Conservation (phyloP, 2,329 filamentous ascomycete genomes). For the Xylariomycetidae sp. region DNA sequence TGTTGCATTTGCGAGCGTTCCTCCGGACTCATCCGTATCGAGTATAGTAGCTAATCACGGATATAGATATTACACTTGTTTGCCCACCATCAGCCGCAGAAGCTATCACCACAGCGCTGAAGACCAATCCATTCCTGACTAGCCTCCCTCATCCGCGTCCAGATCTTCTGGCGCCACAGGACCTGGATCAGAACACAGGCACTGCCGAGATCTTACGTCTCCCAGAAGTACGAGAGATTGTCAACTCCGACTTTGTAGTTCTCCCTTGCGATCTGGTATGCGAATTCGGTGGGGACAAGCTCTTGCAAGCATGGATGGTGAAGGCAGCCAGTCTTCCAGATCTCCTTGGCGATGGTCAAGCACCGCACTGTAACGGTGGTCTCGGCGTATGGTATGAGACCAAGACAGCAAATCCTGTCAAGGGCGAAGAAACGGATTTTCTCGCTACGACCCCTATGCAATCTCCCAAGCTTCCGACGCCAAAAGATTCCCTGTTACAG, state of each 20-base stretch:
- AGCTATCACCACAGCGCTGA: slow-evolving; percentile 64
- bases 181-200: slow-evolving; percentile 75
- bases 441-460: slow-evolving; percentile 69
- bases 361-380: slow-evolving; percentile 59
- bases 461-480: slow-evolving; percentile 48
- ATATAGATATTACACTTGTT: slow-evolving; percentile 55
- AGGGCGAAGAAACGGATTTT: slow-evolving; percentile 91
- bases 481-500: slow-evolving; percentile 59
- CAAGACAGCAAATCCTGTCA: slow-evolving; percentile 66
- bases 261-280: slow-evolving; percentile 92
- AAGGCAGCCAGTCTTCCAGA: slow-evolving; percentile 64
- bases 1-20: too few relatives aligned
- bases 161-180: slow-evolving; percentile 68
- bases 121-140: slow-evolving; percentile 73
- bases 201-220: slow-evolving; percentile 85
- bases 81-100: slow-evolving; percentile 59
- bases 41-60: slow-evolving; percentile 11
- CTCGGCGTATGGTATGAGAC: slow-evolving; percentile 90
- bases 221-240: slow-evolving; percentile 69
- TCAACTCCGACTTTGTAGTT: slow-evolving; percentile 82
- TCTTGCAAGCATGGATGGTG: slow-evolving; percentile 90
- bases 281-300: slow-evolving; percentile 74
- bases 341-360: slow-evolving; percentile 43
- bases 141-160: slow-evolving; percentile 66
- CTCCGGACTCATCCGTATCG: too few relatives aligned